Evolutionary conservation across 345 rosid genomes (phyloP).

Genomic region (Eucalyptus guilfoylei): DNA sequence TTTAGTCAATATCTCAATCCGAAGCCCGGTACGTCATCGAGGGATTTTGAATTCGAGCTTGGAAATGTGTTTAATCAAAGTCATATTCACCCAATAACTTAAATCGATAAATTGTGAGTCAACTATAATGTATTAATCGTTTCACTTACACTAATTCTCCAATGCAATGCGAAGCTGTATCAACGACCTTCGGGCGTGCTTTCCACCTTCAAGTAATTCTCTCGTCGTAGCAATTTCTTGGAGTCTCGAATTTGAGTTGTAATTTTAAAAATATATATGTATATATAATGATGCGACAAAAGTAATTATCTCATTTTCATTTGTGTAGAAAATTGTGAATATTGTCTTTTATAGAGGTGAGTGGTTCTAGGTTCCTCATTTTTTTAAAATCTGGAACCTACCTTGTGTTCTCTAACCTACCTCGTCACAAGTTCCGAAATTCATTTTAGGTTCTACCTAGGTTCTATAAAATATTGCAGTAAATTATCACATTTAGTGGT

Average conservation of each 20-base stretch:
- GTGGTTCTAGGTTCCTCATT: no score
- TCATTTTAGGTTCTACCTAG: no score
- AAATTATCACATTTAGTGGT: no score
- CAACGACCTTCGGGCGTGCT: fast-evolving
- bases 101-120: fast-evolving
- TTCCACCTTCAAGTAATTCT: not conserved
- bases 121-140: not conserved
- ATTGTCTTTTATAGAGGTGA: no score
- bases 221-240: not conserved
- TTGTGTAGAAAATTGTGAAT: not conserved
- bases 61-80: fast-evolving
- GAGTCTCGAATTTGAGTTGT: not conserved
- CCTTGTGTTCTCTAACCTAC: no score
- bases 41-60: not conserved
- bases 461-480: no score
- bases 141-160: not conserved
- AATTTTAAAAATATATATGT: not conserved
- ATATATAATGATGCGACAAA: not conserved
- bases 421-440: no score
- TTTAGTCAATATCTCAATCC: not conserved
- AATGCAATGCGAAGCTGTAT: not conserved
- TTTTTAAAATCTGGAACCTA: no score
- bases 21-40: not conserved
- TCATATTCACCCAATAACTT: not conserved
- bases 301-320: not conserved